A percentile compares a stretch with the other conserved stretches of the same genome.
phyloP scores from a whole-genome alignment of 2,329 filamentous ascomycete genomes.

The Arachnomyces sp. region DNA sequence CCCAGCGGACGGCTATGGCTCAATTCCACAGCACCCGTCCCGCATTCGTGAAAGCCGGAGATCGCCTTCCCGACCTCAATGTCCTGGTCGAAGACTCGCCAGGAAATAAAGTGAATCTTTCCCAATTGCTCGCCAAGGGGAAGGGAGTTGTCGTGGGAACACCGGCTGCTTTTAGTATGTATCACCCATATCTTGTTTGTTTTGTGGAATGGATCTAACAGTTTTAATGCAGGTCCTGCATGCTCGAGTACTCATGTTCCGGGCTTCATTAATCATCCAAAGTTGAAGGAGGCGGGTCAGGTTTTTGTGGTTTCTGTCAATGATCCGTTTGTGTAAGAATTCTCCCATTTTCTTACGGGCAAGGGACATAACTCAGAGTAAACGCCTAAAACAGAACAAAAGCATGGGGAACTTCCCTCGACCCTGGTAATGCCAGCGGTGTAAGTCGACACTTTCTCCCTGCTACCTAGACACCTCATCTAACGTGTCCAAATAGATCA shows the following conservation, averaged over 20 bases:
- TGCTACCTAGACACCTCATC: too few relatives aligned
- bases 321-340: constrained; percentile 80
- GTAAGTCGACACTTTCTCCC: constrained; percentile 44
- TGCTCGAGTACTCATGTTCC: constrained; percentile 70
- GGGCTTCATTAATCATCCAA: constrained; percentile 72
- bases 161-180: constrained; percentile 65
- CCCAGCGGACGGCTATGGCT: constrained; percentile 18
- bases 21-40: constrained; percentile 34
- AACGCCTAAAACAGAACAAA: constrained; percentile 60
- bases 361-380: constrained; percentile 4
- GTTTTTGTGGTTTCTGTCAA: constrained; percentile 92
- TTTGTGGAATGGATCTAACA: constrained; percentile 2
- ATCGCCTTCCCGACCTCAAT: constrained; percentile 68
- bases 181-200: not conserved
- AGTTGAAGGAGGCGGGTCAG: constrained; percentile 69
- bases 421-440: constrained; percentile 65
- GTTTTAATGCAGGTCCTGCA: constrained; percentile 41
- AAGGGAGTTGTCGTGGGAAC: constrained; percentile 81
- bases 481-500: constrained; percentile 51
- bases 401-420: constrained; percentile 73
- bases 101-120: constrained; percentile 82
- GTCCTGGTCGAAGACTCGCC: constrained; percentile 79
- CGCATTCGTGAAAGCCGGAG: constrained; percentile 63
- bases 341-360: too few relatives aligned
- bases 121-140: constrained; percentile 62